Evolutionary conservation across 176 grass and related monocot genomes (phyloP).

Genomic region (Microstegium vimineum): DNA sequence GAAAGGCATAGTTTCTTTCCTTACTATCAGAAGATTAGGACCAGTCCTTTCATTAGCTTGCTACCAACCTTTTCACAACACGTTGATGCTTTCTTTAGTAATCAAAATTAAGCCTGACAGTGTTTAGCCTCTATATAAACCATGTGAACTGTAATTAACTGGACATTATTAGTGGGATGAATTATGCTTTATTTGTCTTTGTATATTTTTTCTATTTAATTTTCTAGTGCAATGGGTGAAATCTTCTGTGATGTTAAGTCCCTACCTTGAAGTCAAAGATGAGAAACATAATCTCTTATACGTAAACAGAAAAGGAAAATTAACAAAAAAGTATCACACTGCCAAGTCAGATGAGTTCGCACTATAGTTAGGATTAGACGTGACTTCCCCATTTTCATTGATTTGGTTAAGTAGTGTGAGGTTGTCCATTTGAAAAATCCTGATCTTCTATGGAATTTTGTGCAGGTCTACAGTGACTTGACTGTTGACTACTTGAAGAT

Average conservation of each 20-base stretch:
- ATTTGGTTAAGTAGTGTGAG: neutral
- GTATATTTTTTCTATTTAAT: neutral
- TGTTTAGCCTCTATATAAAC: neutral
- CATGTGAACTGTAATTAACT: neutral
- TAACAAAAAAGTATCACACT: neutral
- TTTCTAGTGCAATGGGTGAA: neutral
- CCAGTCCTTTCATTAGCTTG: neutral
- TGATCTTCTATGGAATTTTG: conserved; percentile 2
- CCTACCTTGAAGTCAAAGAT: neutral
- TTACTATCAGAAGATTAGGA: neutral
- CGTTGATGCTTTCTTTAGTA: neutral
- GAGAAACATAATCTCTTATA: neutral
- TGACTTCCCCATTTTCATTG: neutral
- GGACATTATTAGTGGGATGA: neutral
- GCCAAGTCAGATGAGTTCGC: neutral
- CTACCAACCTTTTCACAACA: neutral
- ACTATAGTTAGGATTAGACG: neutral
- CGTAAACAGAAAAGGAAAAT: neutral
- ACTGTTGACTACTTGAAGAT: conserved; percentile 86
- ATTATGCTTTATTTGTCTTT: neutral
- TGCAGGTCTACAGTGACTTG: conserved; percentile 91
- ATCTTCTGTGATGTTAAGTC: neutral
- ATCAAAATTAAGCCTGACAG: neutral
- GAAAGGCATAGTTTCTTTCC: neutral
- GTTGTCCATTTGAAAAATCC: neutral